Conservation (phyloP, 23 red algal genomes). For the Gracilaria domingensis region DNA sequence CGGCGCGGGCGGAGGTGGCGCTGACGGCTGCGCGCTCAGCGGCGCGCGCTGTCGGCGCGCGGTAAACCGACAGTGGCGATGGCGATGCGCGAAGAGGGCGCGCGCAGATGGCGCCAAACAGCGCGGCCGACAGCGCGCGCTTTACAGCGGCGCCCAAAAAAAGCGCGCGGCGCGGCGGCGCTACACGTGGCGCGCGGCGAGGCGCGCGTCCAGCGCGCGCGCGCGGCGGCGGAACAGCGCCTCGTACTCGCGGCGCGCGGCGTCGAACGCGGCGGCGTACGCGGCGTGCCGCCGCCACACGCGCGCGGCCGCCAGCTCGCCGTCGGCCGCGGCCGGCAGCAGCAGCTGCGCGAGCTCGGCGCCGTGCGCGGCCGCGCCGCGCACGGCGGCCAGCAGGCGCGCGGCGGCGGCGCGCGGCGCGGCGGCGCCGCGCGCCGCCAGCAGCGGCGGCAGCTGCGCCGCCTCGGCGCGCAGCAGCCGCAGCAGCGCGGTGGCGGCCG, state of each 20-base stretch:
- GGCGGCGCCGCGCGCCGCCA: not conserved
- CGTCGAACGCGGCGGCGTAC: slow-evolving; percentile 1
- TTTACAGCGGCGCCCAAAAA: slow-evolving; percentile 1
- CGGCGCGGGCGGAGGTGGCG: not conserved
- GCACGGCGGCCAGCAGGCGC: not conserved
- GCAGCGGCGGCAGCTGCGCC: slow-evolving; percentile 3
- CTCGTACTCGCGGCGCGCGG: slow-evolving; percentile 35
- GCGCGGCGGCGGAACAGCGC: not conserved
- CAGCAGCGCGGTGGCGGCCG: not conserved
- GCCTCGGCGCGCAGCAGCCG: slow-evolving; percentile 30
- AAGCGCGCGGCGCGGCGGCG: no score
- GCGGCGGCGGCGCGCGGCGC: not conserved
- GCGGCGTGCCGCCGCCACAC: not conserved
- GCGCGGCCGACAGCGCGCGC: not conserved
- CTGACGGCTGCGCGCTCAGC: not conserved
- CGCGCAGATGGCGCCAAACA: not conserved
- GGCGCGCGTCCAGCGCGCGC: not conserved
- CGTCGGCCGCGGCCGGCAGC: not conserved
- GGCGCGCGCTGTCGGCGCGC: not conserved
- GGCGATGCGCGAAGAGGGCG: not conserved
- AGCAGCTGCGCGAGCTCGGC: not conserved
- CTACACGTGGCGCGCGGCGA: no score
- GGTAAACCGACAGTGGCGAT: no score
- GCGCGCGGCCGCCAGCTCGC: not conserved
- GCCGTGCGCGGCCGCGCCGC: not conserved